These are phyloP conservation scores for Mallotus repandus DNA, from an alignment of 441 rosid genomes.

Conservation along the genomic window DNA sequence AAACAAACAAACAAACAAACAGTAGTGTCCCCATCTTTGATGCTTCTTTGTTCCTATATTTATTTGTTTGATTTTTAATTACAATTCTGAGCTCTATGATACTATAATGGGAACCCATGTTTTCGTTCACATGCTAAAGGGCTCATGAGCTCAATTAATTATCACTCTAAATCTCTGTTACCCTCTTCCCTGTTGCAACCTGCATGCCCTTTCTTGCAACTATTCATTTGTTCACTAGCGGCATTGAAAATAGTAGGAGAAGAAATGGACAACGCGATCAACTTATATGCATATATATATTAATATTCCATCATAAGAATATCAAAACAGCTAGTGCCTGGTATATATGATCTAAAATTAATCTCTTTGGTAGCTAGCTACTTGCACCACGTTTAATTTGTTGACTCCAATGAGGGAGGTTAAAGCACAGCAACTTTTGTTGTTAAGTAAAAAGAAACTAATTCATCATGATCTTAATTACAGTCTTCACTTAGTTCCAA, in stretches of 20 bases:
- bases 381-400: too few species aligned
- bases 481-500: conserved; percentile 24
- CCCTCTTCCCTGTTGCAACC: neutral
- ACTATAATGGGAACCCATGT: conserved; percentile 20
- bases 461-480: conserved; percentile 18
- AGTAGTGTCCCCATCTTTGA: conserved; percentile 15
- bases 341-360: too few species aligned
- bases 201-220: neutral
- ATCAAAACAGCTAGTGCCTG: too few species aligned
- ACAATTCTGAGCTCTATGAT: conserved; percentile 8
- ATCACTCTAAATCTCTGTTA: neutral
- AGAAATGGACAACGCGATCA: neutral
- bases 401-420: neutral
- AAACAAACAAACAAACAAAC: neutral
- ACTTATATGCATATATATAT: too few species aligned
- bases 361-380: too few species aligned
- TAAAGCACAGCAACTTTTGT: conserved; percentile 4
- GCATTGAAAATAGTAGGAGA: neutral
- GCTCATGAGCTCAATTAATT: neutral
- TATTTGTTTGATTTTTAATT: neutral
- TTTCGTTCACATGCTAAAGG: conserved; percentile 7
- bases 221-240: neutral
- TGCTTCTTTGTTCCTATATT: neutral
- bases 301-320: neutral
- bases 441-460: conserved; percentile 3